These are phyloP conservation scores for Linaria vulgaris DNA, from an alignment of 257 asterid species.

Conservation along the genomic window DNA sequence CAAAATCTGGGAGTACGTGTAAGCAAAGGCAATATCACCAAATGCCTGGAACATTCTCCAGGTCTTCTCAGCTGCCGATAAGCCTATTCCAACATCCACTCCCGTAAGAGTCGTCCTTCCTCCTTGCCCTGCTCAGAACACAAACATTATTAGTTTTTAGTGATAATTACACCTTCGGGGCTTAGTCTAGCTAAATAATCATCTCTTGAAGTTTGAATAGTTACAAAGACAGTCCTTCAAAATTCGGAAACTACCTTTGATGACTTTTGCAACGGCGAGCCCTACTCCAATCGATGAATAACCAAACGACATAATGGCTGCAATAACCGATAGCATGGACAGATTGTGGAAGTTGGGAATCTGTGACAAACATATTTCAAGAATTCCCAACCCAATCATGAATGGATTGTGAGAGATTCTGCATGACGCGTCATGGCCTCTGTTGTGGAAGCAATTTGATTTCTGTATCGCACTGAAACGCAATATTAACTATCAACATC, in stretches of 20 bases:
- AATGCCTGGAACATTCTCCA: constrained; percentile 69
- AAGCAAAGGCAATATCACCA: constrained; percentile 72
- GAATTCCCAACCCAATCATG: constrained; percentile 56
- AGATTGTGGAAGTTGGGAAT: constrained; percentile 65
- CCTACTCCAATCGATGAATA: constrained; percentile 70
- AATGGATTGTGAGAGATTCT: constrained; percentile 47
- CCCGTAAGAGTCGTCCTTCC: constrained; percentile 52
- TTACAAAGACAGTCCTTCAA: too few species aligned
- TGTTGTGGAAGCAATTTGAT: constrained; percentile 55
- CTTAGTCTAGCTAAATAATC: too few species aligned
- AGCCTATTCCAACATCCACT: constrained; percentile 37
- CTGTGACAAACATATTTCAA: constrained; percentile 59
- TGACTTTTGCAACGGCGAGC: constrained; percentile 50
- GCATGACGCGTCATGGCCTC: constrained; percentile 48
- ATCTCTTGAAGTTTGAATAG: too few species aligned
- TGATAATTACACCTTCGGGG: too few species aligned
- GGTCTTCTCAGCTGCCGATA: constrained; percentile 57
- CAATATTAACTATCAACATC: neutral
- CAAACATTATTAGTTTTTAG: too few species aligned
- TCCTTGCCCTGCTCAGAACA: constrained; percentile 38
- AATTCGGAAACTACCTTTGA: constrained; percentile 42
- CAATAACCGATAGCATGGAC: constrained; percentile 53
- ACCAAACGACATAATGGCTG: constrained; percentile 67
- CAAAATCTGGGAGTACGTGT: constrained; percentile 58
- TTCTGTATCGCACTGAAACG: constrained; percentile 57